These are phyloP conservation scores for Fusarium subtropicale DNA, from an alignment of 2,329 filamentous ascomycete genomes.

Conservation along the genomic window DNA sequence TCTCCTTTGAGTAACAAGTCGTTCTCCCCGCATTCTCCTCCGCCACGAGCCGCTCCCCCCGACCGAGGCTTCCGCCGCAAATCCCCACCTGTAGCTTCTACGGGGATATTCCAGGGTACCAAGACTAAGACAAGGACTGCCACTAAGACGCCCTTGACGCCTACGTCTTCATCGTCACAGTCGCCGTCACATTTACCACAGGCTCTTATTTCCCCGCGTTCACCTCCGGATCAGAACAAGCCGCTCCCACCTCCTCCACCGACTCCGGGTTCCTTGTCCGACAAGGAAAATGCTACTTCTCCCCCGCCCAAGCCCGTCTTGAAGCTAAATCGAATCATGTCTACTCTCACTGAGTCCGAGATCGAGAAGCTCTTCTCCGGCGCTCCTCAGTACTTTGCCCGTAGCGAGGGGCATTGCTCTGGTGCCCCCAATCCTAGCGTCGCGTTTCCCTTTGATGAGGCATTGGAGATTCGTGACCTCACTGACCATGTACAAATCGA, in stretches of 20 bases:
- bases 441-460: constrained; percentile 75
- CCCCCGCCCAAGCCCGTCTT: constrained; percentile 58
- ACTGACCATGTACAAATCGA: constrained; percentile 73
- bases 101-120: constrained; percentile 28
- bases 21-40: constrained; percentile 46
- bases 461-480: constrained; percentile 70
- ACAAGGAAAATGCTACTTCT: constrained; percentile 40
- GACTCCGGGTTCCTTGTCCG: constrained; percentile 54
- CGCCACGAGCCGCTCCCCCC: constrained; percentile 43
- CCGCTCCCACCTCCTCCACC: constrained; percentile 66
- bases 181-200: constrained; percentile 44
- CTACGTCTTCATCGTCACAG: constrained; percentile 38
- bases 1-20: constrained; percentile 7
- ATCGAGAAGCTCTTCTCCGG: constrained; percentile 79
- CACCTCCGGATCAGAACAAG: constrained; percentile 64
- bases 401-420: constrained; percentile 68
- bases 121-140: constrained; percentile 23
- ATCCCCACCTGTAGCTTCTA: constrained; percentile 39
- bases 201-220: constrained; percentile 51
- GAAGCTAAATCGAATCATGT: constrained; percentile 69
- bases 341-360: constrained; percentile 67
- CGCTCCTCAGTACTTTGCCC: constrained; percentile 77
- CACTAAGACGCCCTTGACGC: constrained; percentile 9
- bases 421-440: constrained; percentile 72
- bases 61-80: constrained; percentile 44